Conservation (phyloP, 1,284 basidiomycete genomes). For the Coniferiporia weirii region DNA sequence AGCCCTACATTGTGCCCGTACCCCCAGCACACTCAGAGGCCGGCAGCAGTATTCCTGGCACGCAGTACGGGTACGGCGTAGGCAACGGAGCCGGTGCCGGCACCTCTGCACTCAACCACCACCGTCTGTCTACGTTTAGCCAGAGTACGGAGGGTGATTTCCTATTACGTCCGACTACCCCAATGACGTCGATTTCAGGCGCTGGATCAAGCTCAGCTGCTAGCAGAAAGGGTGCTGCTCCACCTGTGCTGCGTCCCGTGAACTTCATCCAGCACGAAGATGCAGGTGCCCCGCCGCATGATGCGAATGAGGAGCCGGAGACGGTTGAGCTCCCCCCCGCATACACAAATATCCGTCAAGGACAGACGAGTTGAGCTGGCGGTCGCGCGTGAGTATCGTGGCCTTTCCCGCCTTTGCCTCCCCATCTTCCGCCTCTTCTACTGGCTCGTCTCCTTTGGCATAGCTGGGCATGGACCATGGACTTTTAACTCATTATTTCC, state of each 20-base stretch:
- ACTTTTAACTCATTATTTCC: background rate
- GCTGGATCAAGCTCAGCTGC: constrained; percentile 34
- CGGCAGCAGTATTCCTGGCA: constrained; percentile 2
- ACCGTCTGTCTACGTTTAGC: constrained; percentile 3
- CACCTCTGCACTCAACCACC: background rate
- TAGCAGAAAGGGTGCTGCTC: constrained; percentile 34
- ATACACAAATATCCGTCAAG: constrained; percentile 50
- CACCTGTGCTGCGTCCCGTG: constrained; percentile 53
- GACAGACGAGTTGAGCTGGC: background rate
- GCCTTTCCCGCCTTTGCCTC: background rate
- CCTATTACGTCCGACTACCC: constrained; percentile 33
- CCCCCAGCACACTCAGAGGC: constrained; percentile 6
- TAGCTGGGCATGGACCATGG: background rate
- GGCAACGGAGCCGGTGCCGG: constrained; percentile 1
- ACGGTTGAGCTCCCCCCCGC: constrained; percentile 78
- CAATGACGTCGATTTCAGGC: constrained; percentile 25
- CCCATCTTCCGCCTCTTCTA: background rate
- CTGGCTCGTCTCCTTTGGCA: background rate
- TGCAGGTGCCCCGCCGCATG: constrained; percentile 49
- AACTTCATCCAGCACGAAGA: constrained; percentile 82
- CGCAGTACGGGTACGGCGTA: constrained; percentile 11
- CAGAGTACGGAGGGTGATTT: constrained; percentile 31
- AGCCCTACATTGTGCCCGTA: constrained; percentile 18
- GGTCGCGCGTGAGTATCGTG: background rate
- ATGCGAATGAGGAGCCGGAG: constrained; percentile 40